Evolutionary conservation across 2,329 filamentous ascomycete species (phyloP), one percentile per base, ranked within the genome.

Genomic region (Sclerotiophoma versabilis): DNA sequence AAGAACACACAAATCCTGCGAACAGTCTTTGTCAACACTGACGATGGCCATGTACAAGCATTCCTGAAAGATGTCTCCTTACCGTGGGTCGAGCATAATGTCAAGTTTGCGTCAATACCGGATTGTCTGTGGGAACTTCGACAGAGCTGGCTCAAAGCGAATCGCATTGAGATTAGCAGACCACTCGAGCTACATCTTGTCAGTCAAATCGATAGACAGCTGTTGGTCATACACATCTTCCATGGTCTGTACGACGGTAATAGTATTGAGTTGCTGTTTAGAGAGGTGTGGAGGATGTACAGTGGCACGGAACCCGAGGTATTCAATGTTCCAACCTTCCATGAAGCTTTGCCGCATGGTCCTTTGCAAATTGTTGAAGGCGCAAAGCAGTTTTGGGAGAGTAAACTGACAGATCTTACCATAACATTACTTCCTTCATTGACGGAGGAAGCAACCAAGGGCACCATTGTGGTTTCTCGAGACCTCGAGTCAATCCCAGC

Each of bases 181-280:
- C 87, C 87, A 0, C 69, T 89, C 4, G 79, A 86, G 47, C 58
- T 86, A 2, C 67, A 82, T 1, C 49, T 82, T 0, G 55, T 84
- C 5, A 64, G 60, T 22, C 67, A 68, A 9, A 58, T 69, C 5
- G 49, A 58, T 1, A 59, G 59, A 12, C 66, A 65, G 6, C 58
- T 80, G 0, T 74, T 96, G 26, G 75, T 81, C 2, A 65, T 96
- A 2, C 83, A 89, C 38, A 87, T 96, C 0, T 96, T 96, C 74
- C 93, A 97, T 70, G 92, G 84, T 0, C 73, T 96, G 0, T 97
- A 97, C 64, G 93, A 97, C 73, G 93, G 92, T 1, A 88, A 84
- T 60, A 93, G 92, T 57, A 82, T 96, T 32, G 81, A 83, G 1
- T 72, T 91, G 20, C 80, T 96, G 32, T 80, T 96, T 17, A 70